Base-by-base conservation (phyloP, 169 alveolate species). In the Theileria sp. region DNA sequence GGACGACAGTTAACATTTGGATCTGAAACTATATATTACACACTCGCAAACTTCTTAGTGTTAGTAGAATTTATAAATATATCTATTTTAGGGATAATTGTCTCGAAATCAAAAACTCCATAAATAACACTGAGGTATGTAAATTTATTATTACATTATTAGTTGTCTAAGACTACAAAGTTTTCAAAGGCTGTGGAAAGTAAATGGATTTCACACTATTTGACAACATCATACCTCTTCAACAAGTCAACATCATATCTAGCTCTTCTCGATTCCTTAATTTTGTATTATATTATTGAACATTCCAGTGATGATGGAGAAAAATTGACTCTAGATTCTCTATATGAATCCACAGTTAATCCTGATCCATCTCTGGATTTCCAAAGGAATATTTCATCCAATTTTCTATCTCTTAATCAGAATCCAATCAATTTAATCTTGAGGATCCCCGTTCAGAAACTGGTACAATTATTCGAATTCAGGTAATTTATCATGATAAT, bases 351-450 rank as follows among this genome's bases (percentile, higher is more conserved):
- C 32, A 74, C 58, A 3, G 15, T 51, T 28, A 21, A 26, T 28
- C 23, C 80, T 3, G 74, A 74, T 30, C 1, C 25, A 17, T n/a
- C 5, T 0, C 38, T 23, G 17, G 77, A 67, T 3, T 17, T 69
- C 3, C 89, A 83, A 60, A 54, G 60, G 8, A 8, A 30, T 0
- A 58, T 83, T 26, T 76, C 89, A 28, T 77, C 86, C 32, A 85
- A 85, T 50, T 75, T 75, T 60, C 68, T 85, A 30, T 79, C 87
- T 4, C 87, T 85, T 25, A 72, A 72, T 32, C 91, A 85, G 62
- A 85, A 85, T 51, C 91, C 91, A 6, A 58, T 85, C 17, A 85
- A 85, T 79, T 19, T 85, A 83, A 56, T 85, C 7, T 51, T 78
- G 75, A 70, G 87, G 51, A 78, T 78, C 70, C 81, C 89, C 0